phyloP scores from a whole-genome alignment of 352 stramenopile genomes.

The Globisporangium apiculatum region DNA sequence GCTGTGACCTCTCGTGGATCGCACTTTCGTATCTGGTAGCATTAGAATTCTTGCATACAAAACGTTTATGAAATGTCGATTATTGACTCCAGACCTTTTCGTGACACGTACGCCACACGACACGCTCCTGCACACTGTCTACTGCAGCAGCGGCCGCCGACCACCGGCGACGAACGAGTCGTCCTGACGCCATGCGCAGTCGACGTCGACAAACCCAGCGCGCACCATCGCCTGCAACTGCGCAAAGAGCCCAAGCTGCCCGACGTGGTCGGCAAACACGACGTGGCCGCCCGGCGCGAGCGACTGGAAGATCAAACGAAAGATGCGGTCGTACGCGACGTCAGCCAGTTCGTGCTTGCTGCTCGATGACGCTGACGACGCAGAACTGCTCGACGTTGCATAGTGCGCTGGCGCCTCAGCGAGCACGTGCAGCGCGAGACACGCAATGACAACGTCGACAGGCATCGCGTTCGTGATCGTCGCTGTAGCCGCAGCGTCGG shows the following conservation, averaged over 20 bases:
- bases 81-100: too few species aligned
- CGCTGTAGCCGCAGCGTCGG: slow-evolving; percentile 1
- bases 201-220: slow-evolving; percentile 64
- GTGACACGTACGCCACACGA: too few species aligned
- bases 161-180: slow-evolving; percentile 72
- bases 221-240: slow-evolving; percentile 50
- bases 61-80: too few species aligned
- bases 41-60: too few species aligned
- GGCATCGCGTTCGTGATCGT: slow-evolving; percentile 17
- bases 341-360: slow-evolving; percentile 7
- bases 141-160: slow-evolving; percentile 19
- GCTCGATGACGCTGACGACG: neutral
- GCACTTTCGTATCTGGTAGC: too few species aligned
- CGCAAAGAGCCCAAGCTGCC: slow-evolving; percentile 50
- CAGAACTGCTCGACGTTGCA: neutral
- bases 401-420: slow-evolving; percentile 52
- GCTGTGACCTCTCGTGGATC: neutral
- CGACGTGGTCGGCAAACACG: slow-evolving; percentile 68
- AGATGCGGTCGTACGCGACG: slow-evolving; percentile 43
- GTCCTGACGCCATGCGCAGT: slow-evolving; percentile 64
- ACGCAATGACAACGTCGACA: slow-evolving; percentile 54
- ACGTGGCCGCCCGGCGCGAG: slow-evolving; percentile 58
- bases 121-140: neutral
- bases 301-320: slow-evolving; percentile 41
- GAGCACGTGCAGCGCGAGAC: slow-evolving; percentile 65